Evolutionary conservation across 164 flowering plant genomes (phyloP), one percentile per base, ranked within the genome.

Genomic region (Magnolia sinica): DNA sequence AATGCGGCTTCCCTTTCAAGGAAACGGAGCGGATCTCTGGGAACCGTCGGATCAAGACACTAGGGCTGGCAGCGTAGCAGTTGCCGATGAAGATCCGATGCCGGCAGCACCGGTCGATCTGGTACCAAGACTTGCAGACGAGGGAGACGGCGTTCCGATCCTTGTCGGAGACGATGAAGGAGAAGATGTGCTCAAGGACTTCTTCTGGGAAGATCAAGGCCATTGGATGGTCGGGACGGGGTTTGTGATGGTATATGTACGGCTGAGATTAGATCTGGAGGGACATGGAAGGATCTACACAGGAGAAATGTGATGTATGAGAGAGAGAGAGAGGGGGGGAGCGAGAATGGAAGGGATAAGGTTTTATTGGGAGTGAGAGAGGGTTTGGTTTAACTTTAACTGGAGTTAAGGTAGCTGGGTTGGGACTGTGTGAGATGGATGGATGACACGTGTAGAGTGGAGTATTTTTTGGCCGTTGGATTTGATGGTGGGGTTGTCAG

Each of bases 1-100:
- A 94, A 79, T 92, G 98, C 16, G 98, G 98, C 85, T 94, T 96
- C 68, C 99, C 99, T 73, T 92, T 96, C 23, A 94, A 73, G 76
- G 83, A 76, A 73, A 95, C 72, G 1, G 92, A 84, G 74, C 93
- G 81, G 27, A 93, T 66, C 77, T 87, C 90, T 66, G 95, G 94
- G 64, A 95, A 95, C 75, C 99, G 80, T 49, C 82, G n/a, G 70
- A 87, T 81, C 77, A 87, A 77, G 61, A 80, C 79, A 52, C 50
- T 22, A 1, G 99, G 98, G 58, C 77, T 84, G 37, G 88, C 89
- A 0, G 97, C 90, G 74, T 95, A 95, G 80, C 98, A 95, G 86
- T 93, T 92, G 0, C 97, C 98, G 55, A 95, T 78, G 80, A 93
- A 93, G 27, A 92, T 76, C 82, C 76, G 73, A 74, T 80, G 79